Base-by-base conservation (phyloP, 192 early-diverging fungal genomes). In the Podila clonocystis region DNA sequence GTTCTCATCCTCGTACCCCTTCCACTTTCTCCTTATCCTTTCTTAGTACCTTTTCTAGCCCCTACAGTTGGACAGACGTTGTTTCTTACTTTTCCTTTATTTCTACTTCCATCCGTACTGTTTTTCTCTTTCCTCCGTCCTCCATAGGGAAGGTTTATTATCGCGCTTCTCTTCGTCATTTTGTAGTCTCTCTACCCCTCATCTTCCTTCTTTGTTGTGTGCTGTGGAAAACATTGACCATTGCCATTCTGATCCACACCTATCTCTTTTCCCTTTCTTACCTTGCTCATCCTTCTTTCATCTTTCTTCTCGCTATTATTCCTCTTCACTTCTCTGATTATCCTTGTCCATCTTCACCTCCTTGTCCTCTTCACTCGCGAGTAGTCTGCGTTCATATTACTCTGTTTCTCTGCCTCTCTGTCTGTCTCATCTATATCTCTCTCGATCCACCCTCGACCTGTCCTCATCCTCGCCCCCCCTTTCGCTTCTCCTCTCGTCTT, bases 91-190 rank as follows among this genome's bases (percentile, higher is more conserved):
- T 15, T 38, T 67, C n/a, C 13, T 19, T 58, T 45, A 49, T 58
- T 45, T 64, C 63, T 24, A 45, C 34, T 7, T 22, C 59, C 41
- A 13, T 59, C 36, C 67, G 58, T 60, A 69, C 45, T 31, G 57
- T 36, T 69, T 36, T 29, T 58, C 22, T 29, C 28, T 4, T 28
- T 58, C 28, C 57, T 58, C 55, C 11, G 5, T 58, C 55, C n/a
- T n/a, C 57, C 24, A 28, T 3, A 29, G 55, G 63, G 70, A 72
- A 65, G 70, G 70, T 72, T 72, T 65, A 72, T 72, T 72, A 72
- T 72, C 70, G 70, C 63, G 41, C 41, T 17, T 41, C 3, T 45
- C 41, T 45, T 45, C 13, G 11, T 45, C 41, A 45, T 45, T 45
- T 45, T 17, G 41, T 41, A 13, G 41, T 45, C 15, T 1, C 8